Base-by-base conservation (phyloP, 169 alveolate species). In the Eimeria praecox region DNA sequence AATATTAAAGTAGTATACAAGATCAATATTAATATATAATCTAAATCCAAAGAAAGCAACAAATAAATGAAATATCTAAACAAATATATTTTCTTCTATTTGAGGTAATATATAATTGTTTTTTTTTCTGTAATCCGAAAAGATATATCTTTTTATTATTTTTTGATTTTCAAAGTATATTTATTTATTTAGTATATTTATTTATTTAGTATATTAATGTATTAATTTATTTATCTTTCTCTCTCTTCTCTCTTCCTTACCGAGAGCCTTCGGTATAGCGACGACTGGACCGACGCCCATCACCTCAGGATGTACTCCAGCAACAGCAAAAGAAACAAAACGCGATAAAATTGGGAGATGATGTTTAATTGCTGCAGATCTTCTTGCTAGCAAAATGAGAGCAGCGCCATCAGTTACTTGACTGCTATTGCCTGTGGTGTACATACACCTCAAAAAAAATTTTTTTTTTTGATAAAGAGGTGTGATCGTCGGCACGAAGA, bases 211-310 rank as follows among this genome's bases (percentile, higher is more conserved):
- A 49, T 8, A 12, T 8, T 12, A 49, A 49, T 2, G 22, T 73
- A 9, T 73, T 38, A 73, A 73, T 8, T 49, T 49, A 49, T 49
- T 49, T 49, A 12, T 49, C 12, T 12, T 49, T 5, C 56, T 12
- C 20, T 12, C 56, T 49, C 12, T 56, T 16, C 27, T 35, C 82
- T 30, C 16, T 52, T 14, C n/a, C 97, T 54, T 42, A 82, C 95
- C 87, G 12, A 99, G 97, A 20, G 98, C 98, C 64, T 97, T 96
- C 59, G 99, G 99, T 62, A 99, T 98, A 38, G 99, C 99, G 54
- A 96, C 97, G 35, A 99, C 99, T 46, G 99, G 99, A 24, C 99
- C 99, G 66, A 98, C 97, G 80, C 99, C 99, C 99, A 99, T 98
- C 88, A 98, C 95, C 92, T 98, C 98, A 27, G 99, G 99, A 46